Percentiles rank a stretch among this genome's conserved stretches.
phyloP scores from a whole-genome alignment of 2,329 filamentous ascomycete genomes.

The Graphiopsis chlorocephala region DNA sequence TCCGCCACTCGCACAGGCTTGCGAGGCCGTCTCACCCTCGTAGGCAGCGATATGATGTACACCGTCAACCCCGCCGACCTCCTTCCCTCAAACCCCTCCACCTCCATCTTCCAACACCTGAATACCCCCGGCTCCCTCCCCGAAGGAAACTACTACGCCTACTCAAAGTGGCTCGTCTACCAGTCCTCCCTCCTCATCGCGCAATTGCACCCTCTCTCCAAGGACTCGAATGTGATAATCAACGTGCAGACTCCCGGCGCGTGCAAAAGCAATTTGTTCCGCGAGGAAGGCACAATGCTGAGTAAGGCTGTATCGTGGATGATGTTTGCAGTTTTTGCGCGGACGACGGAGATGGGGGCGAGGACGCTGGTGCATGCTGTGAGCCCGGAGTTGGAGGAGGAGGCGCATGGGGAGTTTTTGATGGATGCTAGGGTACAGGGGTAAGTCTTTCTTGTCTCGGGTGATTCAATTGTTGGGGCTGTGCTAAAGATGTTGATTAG shows the following conservation, averaged over 20 bases:
- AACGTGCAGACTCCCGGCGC: constrained; percentile 36
- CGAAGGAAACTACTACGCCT: constrained; percentile 26
- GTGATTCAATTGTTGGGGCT: background rate
- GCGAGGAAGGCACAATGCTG: constrained; percentile 20
- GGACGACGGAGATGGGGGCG: constrained; percentile 36
- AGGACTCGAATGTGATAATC: constrained; percentile 32
- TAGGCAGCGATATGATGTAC: constrained; percentile 34
- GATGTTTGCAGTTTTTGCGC: constrained; percentile 19
- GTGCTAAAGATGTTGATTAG: constrained; percentile 13
- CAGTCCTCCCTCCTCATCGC: constrained; percentile 24
- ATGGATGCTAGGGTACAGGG: constrained; percentile 31
- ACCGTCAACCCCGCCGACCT: constrained; percentile 30
- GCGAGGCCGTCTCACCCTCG: constrained; percentile 32
- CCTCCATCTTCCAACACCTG: constrained; percentile 30
- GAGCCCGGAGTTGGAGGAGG: constrained; percentile 24
- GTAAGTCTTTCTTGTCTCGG: constrained; percentile 13
- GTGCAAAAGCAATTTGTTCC: constrained; percentile 31
- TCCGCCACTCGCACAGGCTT: constrained; percentile 28
- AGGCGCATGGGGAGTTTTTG: constrained; percentile 39
- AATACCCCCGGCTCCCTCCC: constrained; percentile 22
- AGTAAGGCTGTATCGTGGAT: constrained; percentile 3
- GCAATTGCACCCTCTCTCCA: constrained; percentile 18
- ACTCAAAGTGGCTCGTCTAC: constrained; percentile 36
- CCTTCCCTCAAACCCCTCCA: too few relatives aligned
- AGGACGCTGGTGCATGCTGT: constrained; percentile 38